These are phyloP conservation scores for Pleurotus pulmonarius DNA, from an alignment of 768 basidiomycete species.

Conservation along the genomic window DNA sequence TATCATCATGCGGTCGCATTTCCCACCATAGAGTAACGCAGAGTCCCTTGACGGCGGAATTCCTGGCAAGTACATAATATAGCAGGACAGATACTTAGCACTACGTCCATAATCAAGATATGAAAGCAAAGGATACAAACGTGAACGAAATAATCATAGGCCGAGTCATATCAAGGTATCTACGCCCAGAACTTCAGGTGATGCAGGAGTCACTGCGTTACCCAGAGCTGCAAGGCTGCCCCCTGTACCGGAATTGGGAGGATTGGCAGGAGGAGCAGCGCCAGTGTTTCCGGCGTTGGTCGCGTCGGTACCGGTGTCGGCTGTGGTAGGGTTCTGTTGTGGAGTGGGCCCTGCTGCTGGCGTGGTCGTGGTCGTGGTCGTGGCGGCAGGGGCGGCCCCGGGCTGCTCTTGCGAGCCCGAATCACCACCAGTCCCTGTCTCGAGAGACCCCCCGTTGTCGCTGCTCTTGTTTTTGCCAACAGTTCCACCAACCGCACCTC, in stretches of 20 bases:
- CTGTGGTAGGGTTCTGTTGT: neutral
- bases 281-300: neutral
- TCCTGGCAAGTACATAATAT: no score
- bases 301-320: neutral
- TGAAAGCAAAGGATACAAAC: neutral
- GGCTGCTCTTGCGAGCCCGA: neutral
- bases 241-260: neutral
- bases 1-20: no score
- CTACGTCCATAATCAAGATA: neutral
- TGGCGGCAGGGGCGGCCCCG: neutral
- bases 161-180: neutral
- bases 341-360: neutral
- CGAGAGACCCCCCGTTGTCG: neutral
- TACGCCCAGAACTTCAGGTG: neutral
- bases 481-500: conserved; percentile 56
- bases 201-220: neutral
- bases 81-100: neutral
- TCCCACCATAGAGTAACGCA: no score
- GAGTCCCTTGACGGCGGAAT: no score
- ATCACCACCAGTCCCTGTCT: conserved; percentile 1
- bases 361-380: neutral
- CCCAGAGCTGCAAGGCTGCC: neutral
- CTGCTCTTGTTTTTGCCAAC: conserved; percentile 15
- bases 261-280: neutral
- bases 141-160: neutral